Percentiles rank a stretch among this genome's conserved stretches.
Conservation (phyloP, 345 rosid species). For the Euclidium syriacum region DNA sequence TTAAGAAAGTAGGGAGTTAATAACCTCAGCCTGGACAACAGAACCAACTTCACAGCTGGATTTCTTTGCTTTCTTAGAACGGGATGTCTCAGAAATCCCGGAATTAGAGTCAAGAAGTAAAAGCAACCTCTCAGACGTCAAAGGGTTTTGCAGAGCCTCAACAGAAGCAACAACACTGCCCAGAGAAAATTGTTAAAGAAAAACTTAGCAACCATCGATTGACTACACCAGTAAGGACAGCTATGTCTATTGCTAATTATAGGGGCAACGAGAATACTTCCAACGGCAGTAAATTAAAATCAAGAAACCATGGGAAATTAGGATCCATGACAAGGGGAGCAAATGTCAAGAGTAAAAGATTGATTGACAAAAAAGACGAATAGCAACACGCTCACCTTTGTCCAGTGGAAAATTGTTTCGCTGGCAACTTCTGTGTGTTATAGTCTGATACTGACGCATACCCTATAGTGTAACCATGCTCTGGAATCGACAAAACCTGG, state of each 20-base stretch:
- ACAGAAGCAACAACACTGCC: conserved; percentile 74
- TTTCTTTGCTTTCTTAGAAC: conserved; percentile 75
- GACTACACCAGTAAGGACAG: conserved; percentile 3
- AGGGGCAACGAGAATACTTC: not conserved
- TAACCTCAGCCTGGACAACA: conserved; percentile 85
- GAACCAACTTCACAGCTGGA: conserved; percentile 67
- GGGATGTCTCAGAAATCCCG: conserved; percentile 55
- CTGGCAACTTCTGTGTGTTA: conserved; percentile 72
- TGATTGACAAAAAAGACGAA: not conserved
- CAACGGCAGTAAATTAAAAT: not conserved
- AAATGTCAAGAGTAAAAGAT: conserved; percentile 11
- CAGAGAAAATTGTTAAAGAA: conserved; percentile 11
- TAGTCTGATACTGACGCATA: conserved; percentile 79
- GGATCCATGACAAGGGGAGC: not conserved
- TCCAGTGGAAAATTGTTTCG: conserved; percentile 59
- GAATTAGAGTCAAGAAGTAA: conserved; percentile 67
- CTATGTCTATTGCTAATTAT: not conserved
- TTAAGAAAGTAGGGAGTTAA: not conserved
- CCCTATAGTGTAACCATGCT: conserved; percentile 63
- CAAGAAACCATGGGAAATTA: not conserved
- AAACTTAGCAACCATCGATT: not conserved
- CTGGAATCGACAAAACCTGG: conserved; percentile 91
- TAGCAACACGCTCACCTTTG: conserved; percentile 50
- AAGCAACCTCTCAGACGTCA: conserved; percentile 72
- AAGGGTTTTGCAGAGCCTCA: conserved; percentile 59